phyloP scores from a whole-genome alignment of 2,329 filamentous ascomycete species.

The Penicillium sp. region DNA sequence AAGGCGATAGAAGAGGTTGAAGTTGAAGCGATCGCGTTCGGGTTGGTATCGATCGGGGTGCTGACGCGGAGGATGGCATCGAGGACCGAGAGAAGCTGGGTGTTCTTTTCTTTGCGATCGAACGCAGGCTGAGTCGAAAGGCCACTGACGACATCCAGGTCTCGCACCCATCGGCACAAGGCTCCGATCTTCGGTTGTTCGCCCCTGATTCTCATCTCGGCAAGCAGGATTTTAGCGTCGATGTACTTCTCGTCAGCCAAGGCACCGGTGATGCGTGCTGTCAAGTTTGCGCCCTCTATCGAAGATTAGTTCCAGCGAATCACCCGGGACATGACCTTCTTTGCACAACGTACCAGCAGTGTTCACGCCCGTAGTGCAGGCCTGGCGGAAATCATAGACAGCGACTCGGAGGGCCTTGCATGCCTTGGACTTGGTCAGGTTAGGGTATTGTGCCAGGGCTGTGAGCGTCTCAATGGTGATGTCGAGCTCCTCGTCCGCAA shows the following conservation, averaged over 20 bases:
- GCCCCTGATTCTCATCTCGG: slow-evolving; percentile 65
- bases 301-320: slow-evolving; percentile 6
- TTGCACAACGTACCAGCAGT: slow-evolving; percentile 43
- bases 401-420: slow-evolving; percentile 64
- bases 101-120: slow-evolving; percentile 40
- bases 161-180: slow-evolving; percentile 67
- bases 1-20: slow-evolving; percentile 53
- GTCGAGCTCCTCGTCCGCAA: slow-evolving; percentile 58
- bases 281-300: slow-evolving; percentile 57
- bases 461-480: slow-evolving; percentile 62
- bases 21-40: slow-evolving; percentile 11
- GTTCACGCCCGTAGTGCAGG: slow-evolving; percentile 63
- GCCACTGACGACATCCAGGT: slow-evolving; percentile 64
- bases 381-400: slow-evolving; percentile 65
- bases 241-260: slow-evolving; percentile 61
- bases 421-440: slow-evolving; percentile 62
- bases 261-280: slow-evolving; percentile 61
- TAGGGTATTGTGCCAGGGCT: slow-evolving; percentile 56
- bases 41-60: slow-evolving; percentile 53
- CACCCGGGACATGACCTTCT: too few relatives aligned
- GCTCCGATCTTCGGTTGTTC: slow-evolving; percentile 64
- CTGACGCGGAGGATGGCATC: slow-evolving; percentile 62
- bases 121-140: slow-evolving; percentile 52
- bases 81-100: slow-evolving; percentile 57
- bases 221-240: slow-evolving; percentile 61